Evolutionary conservation across 1,139 yeast genomes (phyloP), one percentile per base, ranked within the genome.

Genomic region (Geotrichum siamense): DNA sequence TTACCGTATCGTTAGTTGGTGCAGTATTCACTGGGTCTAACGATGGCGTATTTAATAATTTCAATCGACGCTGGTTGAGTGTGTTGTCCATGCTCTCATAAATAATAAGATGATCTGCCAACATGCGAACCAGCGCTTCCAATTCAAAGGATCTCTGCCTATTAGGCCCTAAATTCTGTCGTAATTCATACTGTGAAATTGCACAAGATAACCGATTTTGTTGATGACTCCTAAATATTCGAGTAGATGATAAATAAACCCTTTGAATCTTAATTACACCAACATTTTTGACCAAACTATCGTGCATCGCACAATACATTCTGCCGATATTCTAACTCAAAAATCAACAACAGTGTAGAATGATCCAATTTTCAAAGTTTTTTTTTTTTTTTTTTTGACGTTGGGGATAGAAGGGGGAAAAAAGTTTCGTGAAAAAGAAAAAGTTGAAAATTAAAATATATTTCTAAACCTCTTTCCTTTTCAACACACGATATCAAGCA

Each of bases 121-220:
- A 39, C 57, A 54, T 56, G 20, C 62, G 40, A n/a, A 55, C 55
- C 2, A 59, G 52, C 1, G 59, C 58, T 36, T 57, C 61, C 5
- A 57, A 39, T 19, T 43, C 45, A 1, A 55, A 52, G 23, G 53
- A 51, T 16, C 59, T 43, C 9, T 51, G 41, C 12, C 43, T 34
- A 8, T 48, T 46, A 2, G 56, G 53, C 2, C 62, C 62, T 19
- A 58, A 19, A 22, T 54, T 23, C 12, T 47, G 47, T 28, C 48
- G 52, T 31, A 57, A 31, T 2, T 49, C 53, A 3, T 48, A 49
- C n/a, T 40, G 39, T 5, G 41, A 44, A 16, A 29, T 16, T 15
- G 22, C 20, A 5, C 21, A 30, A 5, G 34, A 30, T 15, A 30
- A 16, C 6, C 15, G 5, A 30, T 30, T 17, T 10, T 30, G 31